phyloP scores from a whole-genome alignment of 1,284 basidiomycete species.

The Prillingera fragicola region DNA sequence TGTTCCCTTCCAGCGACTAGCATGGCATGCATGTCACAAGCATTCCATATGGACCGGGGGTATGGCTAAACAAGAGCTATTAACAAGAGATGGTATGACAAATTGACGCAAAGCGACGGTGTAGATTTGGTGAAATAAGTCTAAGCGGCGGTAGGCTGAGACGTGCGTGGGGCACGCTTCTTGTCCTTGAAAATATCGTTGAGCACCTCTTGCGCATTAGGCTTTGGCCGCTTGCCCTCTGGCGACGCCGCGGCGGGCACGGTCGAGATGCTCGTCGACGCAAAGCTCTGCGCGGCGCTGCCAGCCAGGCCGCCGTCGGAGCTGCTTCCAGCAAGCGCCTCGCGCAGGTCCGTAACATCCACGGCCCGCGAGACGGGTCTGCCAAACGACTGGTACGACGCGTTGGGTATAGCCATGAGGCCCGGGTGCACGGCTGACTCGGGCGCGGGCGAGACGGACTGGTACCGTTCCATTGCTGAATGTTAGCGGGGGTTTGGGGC shows the following conservation, averaged over 20 bases:
- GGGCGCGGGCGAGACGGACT: not conserved
- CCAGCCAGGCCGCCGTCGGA: not conserved
- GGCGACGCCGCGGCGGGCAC: not conserved
- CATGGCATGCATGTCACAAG: not conserved
- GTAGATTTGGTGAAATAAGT: too few species aligned
- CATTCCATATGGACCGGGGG: not conserved
- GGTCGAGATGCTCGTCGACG: not conserved
- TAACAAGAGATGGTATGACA: too few species aligned
- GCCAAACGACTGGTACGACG: slow-evolving; percentile 71
- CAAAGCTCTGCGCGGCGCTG: not conserved
- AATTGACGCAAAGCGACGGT: too few species aligned
- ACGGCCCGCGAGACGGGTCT: slow-evolving; percentile 58
- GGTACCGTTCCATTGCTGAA: slow-evolving; percentile 8
- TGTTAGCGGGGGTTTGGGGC: not conserved
- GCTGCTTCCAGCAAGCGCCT: slow-evolving; percentile 56
- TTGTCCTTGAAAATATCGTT: slow-evolving; percentile 48
- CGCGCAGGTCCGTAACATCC: slow-evolving; percentile 76
- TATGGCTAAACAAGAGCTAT: too few species aligned
- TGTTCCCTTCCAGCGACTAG: not conserved
- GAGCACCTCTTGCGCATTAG: slow-evolving; percentile 38
- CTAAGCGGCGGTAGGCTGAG: not conserved
- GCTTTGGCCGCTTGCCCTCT: slow-evolving; percentile 3
- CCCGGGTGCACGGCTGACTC: not conserved
- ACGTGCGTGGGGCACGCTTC: slow-evolving; percentile 11
- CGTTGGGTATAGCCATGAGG: slow-evolving; percentile 80